These are phyloP conservation scores for Dendrobium huoshanense DNA, from an alignment of 106 monocot genomes.

Conservation along the genomic window DNA sequence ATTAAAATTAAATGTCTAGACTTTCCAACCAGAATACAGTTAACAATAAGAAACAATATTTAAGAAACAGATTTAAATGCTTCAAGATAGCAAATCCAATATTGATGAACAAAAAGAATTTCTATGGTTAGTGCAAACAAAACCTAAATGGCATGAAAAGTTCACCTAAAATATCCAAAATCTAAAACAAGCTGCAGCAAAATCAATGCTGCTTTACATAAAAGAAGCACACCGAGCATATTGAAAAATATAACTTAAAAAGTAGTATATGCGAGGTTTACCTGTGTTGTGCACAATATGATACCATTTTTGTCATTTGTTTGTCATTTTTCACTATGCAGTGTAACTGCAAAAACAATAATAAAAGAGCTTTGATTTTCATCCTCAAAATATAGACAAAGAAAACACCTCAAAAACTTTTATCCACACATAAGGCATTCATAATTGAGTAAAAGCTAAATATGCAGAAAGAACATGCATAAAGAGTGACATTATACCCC, in stretches of 20 bases:
- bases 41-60: neutral
- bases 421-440: neutral
- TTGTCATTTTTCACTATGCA: conserved; percentile 65
- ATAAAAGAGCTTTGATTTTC: neutral
- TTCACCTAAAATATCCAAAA: neutral
- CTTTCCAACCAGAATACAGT: neutral
- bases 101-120: neutral
- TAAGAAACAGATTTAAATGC: neutral
- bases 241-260: neutral
- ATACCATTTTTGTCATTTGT: conserved; percentile 75
- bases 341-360: conserved; percentile 56
- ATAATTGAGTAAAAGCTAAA: neutral
- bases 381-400: neutral
- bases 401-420: neutral
- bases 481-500: neutral
- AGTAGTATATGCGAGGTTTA: conserved; percentile 12
- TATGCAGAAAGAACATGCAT: neutral
- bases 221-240: neutral
- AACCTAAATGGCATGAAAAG: neutral
- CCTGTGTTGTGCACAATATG: conserved; percentile 88
- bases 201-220: neutral
- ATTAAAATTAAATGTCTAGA: neutral
- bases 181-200: neutral
- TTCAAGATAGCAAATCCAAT: neutral
- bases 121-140: neutral